Base-by-base conservation (phyloP, 345 rosid genomes). In the Hibiscus mutabilis region DNA sequence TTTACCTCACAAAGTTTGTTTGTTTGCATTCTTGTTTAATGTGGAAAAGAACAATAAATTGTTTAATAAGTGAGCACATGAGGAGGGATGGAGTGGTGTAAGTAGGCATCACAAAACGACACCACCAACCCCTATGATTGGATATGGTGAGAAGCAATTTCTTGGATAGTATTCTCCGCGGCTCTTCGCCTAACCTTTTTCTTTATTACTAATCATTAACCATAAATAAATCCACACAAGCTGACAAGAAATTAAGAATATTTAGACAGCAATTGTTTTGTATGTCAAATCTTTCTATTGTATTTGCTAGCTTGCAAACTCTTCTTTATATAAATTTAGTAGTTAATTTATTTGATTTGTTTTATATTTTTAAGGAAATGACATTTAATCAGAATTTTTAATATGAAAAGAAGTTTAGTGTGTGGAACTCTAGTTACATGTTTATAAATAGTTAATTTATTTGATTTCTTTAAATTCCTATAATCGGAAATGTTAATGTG, bases 71-170 rank as follows among this genome's bases (percentile, higher is more conserved):
- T 46, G 51, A 66, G 70, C 58, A 66, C 70, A 66, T 66, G 58
- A 0, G 3, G 70, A 66, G 58, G 70, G 58, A 66, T 47, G 70
- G 70, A 47, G 24, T 56, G 70, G 57, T 3, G 57, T 6, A 15
- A 47, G 2, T 6, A 10, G 58, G 15, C 0, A 16, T 2, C 24
- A 15, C 14, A 66, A 66, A 47, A 66, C 58, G 70, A 66, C 70
- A 27, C n/a, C 58, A 66, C 57, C 70, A 47, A 66, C 24, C 70
- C 58, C 29, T 66, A 66, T 66, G 70, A 66, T 66, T 66, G 40
- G 42, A 47, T 16, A 66, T 66, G 58, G 70, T 66, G 2, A 24
- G 56, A n/a, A 46, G 57, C 70, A 46, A 46, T 46, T 66, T 66
- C 6, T 47, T 15, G 35, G 57, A 47, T 46, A 46, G 31, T 47